Base-by-base conservation (phyloP, 352 stramenopile species). In the Phytophthora litchii region DNA sequence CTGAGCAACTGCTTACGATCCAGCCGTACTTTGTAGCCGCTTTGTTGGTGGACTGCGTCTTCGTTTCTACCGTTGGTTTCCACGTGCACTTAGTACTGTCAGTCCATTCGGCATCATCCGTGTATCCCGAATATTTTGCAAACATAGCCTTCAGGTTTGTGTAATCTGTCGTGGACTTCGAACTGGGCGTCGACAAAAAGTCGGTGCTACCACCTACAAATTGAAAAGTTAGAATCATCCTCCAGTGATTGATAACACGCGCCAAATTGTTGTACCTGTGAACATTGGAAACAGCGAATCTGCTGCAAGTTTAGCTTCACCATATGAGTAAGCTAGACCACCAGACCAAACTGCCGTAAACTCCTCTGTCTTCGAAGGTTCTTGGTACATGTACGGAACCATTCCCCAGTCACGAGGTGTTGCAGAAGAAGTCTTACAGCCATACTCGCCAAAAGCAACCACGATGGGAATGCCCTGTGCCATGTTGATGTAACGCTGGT, bases 271-370 rank as follows among this genome's bases (percentile, higher is more conserved):
- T 32, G 21, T 67, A 91, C 84, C 85, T 43, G 68, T 91, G 40
- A 95, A 92, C 78, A 95, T 91, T 1, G 86, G 86, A 47, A 91
- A 95, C 25, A 80, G 61, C 11, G 86, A 91, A 43, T 81, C 82
- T 14, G 48, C 62, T 7, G 67, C 62, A 35, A 95, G 68, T 47
- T 91, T 93, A 4, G 86, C 86, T 81, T 95, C 72, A 55, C 86
- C 86, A 55, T 89, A 95, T 41, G 86, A 94, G 49, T 95, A 95
- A 21, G 85, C 86, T 31, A 92, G 54, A 49, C 86, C 86, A 41
- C 86, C 86, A 4, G 86, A 95, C 64, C 83, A 95, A 31, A 95
- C 82, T 17, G 89, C 79, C 1, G 77, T 74, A 52, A 95, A 91
- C 14, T 82, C 61, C 27, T 92, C 55, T 1, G 86, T 92, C 21